Conservation (phyloP, 2,329 filamentous ascomycete genomes). For the Penicillium sp. region DNA sequence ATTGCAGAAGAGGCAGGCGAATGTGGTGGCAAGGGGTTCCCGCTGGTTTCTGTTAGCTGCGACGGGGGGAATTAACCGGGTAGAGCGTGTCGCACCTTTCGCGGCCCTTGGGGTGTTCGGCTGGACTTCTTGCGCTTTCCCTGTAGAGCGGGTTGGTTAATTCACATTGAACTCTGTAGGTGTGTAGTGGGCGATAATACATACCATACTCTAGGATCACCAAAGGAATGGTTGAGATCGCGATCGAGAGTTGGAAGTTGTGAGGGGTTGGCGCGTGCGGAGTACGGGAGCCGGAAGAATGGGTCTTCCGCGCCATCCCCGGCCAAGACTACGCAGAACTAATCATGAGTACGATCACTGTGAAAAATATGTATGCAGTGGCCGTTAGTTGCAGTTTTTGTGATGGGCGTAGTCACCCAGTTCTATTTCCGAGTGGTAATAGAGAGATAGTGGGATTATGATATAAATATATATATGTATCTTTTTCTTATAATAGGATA, state of each 20-base stretch:
- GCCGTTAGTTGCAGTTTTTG: too few relatives aligned
- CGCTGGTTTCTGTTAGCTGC: constrained; percentile 32
- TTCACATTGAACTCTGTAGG: background rate
- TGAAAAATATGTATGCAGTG: too few relatives aligned
- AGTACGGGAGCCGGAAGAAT: constrained; percentile 22
- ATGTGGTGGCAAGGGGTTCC: constrained; percentile 67
- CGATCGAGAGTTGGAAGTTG: constrained; percentile 10
- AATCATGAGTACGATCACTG: too few relatives aligned
- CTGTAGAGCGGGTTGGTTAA: constrained; percentile 47
- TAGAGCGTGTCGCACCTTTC: constrained; percentile 64
- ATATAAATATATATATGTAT: too few relatives aligned
- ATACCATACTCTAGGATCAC: constrained; percentile 18
- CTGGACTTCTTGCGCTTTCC: constrained; percentile 92
- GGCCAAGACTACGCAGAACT: background rate
- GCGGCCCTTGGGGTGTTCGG: constrained; percentile 77
- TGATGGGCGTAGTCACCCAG: too few relatives aligned
- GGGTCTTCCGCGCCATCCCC: constrained; percentile 11
- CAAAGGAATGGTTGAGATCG: background rate
- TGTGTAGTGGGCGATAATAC: background rate
- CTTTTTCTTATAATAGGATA: too few relatives aligned
- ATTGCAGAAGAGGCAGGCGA: constrained; percentile 98
- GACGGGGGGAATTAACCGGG: background rate
- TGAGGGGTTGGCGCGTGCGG: constrained; percentile 26
- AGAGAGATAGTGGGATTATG: too few relatives aligned
- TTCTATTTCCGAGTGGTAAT: too few relatives aligned